Evolutionary conservation across 1,284 basidiomycete species (phyloP).

Genomic region (Trichosporon sp.): DNA sequence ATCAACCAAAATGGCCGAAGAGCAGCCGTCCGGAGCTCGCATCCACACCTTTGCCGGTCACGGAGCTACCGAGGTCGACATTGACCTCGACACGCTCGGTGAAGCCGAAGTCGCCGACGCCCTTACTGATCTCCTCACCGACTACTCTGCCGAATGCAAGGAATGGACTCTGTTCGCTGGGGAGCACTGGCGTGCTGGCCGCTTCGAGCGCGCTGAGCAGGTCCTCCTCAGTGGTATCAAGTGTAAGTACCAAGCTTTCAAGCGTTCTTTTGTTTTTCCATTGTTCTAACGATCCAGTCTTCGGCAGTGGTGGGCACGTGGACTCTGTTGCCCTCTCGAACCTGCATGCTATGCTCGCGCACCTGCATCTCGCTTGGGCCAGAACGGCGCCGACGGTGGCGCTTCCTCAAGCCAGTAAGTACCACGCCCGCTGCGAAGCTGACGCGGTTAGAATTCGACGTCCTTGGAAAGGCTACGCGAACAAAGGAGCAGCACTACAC

Average conservation of each 20-base stretch:
- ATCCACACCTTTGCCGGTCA: conserved; percentile 45
- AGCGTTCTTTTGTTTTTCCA: neutral
- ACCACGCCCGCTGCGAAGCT: conserved; percentile 21
- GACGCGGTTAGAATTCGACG: conserved; percentile 66
- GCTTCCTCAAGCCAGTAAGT: conserved; percentile 71
- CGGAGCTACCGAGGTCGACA: conserved; percentile 53
- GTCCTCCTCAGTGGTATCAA: conserved; percentile 51
- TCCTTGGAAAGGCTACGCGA: conserved; percentile 62
- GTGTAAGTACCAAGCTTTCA: conserved; percentile 40
- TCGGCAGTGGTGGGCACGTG: conserved; percentile 54
- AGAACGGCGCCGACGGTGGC: conserved; percentile 78
- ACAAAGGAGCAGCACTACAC: conserved; percentile 69
- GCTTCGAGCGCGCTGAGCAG: conserved; percentile 48
- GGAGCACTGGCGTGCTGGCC: conserved; percentile 53
- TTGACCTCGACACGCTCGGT: conserved; percentile 54
- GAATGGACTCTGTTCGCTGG: conserved; percentile 56
- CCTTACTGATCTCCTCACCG: conserved; percentile 51
- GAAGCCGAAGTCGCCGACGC: conserved; percentile 51
- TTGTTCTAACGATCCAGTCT: conserved; percentile 36
- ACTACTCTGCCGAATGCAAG: conserved; percentile 53
- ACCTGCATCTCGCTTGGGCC: conserved; percentile 75
- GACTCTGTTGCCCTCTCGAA: conserved; percentile 57
- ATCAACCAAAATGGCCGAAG: conserved; percentile 34
- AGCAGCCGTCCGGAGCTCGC: conserved; percentile 25
- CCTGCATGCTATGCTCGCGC: conserved; percentile 76